Base-by-base conservation (phyloP, 2,329 filamentous ascomycete species). In the Fusarium sp. region DNA sequence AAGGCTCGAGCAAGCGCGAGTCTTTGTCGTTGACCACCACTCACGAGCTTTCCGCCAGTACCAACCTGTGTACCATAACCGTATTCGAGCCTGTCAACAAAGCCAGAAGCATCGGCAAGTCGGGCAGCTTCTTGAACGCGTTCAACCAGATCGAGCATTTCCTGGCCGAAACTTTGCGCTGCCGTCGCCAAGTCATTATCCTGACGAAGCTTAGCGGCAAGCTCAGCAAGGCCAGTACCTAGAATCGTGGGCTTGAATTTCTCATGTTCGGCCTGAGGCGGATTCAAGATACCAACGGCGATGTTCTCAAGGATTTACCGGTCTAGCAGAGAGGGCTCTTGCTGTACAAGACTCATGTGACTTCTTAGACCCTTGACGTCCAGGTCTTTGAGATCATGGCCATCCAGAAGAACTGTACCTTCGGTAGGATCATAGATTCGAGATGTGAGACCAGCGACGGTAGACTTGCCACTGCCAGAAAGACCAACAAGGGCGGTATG, bases 11-110 rank as follows among this genome's bases (percentile, higher is more conserved):
- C 87, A 8, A 90, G 80, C 9, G 86, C 86, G 54, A 90, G 80
- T 7, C 88, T 81, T 71, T 90, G 88, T 52, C 86, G 83, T 72
- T 90, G 88, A 1, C 88, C 88, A 55, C 88, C 87, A 47, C 84
- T 87, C 33, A 89, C 79, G 8, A 87, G 80, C 36, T 82, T 83
- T 28, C 87, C 87, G 12, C 80, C 81, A 8, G 82, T 80, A 4
- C 88, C 88, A 3, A 88, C 84, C 5, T 81, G 74, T 1, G 85
- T 86, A 36, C 80, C 82, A 16, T 86, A 84, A 0, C 88, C 87
- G 40, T 84, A 77, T 47, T 89, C 83, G 4, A 88, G 82, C 2
- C 76, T 78, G 42, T 81, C 78, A 68, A 88, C 88, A 72, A 89
- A 91, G 13, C 72, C 73, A 51, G 82, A 80, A 1, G 86, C 89